Percentiles rank a stretch among this genome's conserved stretches.
phyloP scores from a whole-genome alignment of 345 rosid genomes.

The Schrenkiella parvula region DNA sequence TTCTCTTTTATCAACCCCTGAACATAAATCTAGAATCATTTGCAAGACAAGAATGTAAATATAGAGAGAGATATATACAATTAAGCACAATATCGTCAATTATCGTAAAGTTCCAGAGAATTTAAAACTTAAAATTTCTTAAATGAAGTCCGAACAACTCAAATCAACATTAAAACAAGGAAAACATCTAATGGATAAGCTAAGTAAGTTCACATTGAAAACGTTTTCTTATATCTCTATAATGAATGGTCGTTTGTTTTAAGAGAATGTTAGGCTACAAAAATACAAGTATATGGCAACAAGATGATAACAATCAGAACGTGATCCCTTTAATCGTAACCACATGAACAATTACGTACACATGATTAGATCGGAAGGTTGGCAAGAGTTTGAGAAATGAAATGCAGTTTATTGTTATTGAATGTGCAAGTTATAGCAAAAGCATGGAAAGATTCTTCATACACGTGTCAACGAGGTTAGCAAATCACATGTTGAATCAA shows the following conservation, averaged over 20 bases:
- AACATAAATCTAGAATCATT: background rate
- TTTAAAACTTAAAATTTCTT: too few relatives aligned
- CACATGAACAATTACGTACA: background rate
- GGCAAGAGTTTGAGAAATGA: background rate
- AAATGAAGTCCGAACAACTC: too few relatives aligned
- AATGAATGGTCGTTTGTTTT: too few relatives aligned
- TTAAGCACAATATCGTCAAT: too few relatives aligned
- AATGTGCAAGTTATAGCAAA: background rate
- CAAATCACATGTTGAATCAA: slow-evolving; percentile 6
- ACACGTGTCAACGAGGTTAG: background rate
- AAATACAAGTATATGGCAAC: background rate
- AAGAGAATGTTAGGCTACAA: too few relatives aligned
- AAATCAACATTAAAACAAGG: too few relatives aligned
- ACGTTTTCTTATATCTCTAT: too few relatives aligned
- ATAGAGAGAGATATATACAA: background rate
- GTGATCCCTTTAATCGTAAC: background rate
- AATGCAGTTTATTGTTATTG: background rate
- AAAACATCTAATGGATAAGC: too few relatives aligned
- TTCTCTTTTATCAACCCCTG: background rate
- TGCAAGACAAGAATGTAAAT: background rate
- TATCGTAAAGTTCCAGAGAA: too few relatives aligned
- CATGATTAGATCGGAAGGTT: background rate
- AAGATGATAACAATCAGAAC: background rate
- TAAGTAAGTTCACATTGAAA: too few relatives aligned
- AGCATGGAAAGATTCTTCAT: background rate